Conservation (phyloP, 2,329 filamentous ascomycete genomes). For the Penicillium verrucosum region DNA sequence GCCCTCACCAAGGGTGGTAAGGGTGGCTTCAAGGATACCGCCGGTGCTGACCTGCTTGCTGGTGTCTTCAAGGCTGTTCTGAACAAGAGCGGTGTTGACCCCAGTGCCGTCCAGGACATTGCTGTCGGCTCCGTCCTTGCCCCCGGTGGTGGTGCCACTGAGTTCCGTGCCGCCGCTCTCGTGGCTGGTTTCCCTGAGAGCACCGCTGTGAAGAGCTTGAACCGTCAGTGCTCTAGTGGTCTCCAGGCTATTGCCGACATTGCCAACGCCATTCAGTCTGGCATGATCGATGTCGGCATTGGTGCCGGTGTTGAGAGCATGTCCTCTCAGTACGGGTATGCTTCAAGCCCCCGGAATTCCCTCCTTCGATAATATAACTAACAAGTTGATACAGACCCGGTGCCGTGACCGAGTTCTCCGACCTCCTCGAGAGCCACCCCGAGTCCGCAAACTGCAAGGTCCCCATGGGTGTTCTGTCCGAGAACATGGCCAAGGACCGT, state of each 20-base stretch:
- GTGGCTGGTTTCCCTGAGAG: constrained; percentile 86
- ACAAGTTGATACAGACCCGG: constrained; percentile 55
- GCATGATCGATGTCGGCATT: constrained; percentile 93
- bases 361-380: background rate
- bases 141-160: constrained; percentile 90
- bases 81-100: constrained; percentile 83
- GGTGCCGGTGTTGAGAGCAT: constrained; percentile 97
- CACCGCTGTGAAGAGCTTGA: constrained; percentile 81
- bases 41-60: constrained; percentile 77
- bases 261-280: constrained; percentile 83
- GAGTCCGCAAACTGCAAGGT: constrained; percentile 96
- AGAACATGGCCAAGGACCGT: constrained; percentile 89
- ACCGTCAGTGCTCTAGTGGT: constrained; percentile 91
- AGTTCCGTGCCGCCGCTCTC: constrained; percentile 89
- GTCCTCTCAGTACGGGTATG: constrained; percentile 83
- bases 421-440: constrained; percentile 74
- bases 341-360: constrained; percentile 8
- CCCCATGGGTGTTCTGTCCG: constrained; percentile 89
- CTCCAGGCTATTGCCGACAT: constrained; percentile 91
- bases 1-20: constrained; percentile 90
- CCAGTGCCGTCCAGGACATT: constrained; percentile 83
- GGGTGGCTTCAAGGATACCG: constrained; percentile 93
- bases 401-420: constrained; percentile 90
- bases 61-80: constrained; percentile 80
- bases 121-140: constrained; percentile 87